These are phyloP conservation scores for Periconia sp. DNA, from an alignment of 2,329 filamentous ascomycete genomes.

Conservation along the genomic window DNA sequence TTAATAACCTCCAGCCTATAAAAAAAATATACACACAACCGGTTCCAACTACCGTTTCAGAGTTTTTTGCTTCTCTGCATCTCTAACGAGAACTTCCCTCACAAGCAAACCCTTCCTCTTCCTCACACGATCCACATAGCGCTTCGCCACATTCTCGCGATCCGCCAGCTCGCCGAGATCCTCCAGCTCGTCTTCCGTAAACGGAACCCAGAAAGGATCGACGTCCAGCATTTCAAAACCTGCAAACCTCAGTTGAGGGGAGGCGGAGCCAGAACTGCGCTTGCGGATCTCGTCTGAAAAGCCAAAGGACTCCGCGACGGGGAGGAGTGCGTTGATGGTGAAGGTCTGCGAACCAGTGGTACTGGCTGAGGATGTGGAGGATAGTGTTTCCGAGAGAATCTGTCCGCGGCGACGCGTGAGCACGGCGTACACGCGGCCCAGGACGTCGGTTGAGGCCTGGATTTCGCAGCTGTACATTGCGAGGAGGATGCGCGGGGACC, in stretches of 20 bases:
- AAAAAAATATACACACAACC: too few species aligned
- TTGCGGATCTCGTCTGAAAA: slow-evolving; percentile 97
- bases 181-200: slow-evolving; percentile 94
- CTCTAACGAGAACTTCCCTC: slow-evolving; percentile 68
- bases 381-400: slow-evolving; percentile 87
- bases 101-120: slow-evolving; percentile 86
- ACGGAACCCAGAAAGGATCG: slow-evolving; percentile 97
- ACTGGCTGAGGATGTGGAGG: slow-evolving; percentile 93
- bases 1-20: too few species aligned
- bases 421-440: slow-evolving; percentile 95
- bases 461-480: slow-evolving; percentile 99
- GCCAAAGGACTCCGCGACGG: slow-evolving; percentile 92
- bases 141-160: slow-evolving; percentile 91
- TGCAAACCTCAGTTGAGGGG: slow-evolving; percentile 89
- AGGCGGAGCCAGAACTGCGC: slow-evolving; percentile 83
- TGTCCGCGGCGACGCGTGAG: slow-evolving; percentile 89
- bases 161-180: slow-evolving; percentile 93
- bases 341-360: slow-evolving; percentile 94
- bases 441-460: slow-evolving; percentile 91
- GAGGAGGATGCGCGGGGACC: slow-evolving; percentile 90
- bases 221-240: slow-evolving; percentile 92
- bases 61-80: slow-evolving; percentile 90
- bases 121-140: slow-evolving; percentile 90
- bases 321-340: slow-evolving; percentile 83
- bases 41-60: slow-evolving; percentile 56